Evolutionary conservation across 2,329 filamentous ascomycete species (phyloP).

Genomic region (Colletotrichum brevisporum): DNA sequence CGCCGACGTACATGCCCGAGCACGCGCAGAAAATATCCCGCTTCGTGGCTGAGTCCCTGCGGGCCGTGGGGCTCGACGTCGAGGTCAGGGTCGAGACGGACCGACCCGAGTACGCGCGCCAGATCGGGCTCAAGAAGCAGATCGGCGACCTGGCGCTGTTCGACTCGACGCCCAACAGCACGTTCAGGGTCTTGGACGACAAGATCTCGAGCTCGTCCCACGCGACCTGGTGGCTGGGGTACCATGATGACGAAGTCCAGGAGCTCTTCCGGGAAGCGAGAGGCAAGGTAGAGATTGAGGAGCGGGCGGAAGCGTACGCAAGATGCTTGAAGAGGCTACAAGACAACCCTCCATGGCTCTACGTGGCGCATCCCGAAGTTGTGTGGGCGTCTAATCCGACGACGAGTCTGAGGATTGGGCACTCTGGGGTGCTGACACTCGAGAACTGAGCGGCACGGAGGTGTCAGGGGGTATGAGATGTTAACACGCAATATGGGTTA

Average conservation of each 20-base stretch:
- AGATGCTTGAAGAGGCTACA: constrained; percentile 10
- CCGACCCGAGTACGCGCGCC: constrained; percentile 23
- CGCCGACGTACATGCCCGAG: constrained; percentile 25
- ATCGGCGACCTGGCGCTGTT: constrained; percentile 20
- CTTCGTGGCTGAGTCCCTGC: constrained; percentile 14
- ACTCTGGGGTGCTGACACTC: constrained; percentile 9
- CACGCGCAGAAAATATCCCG: constrained; percentile 24
- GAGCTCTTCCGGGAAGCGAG: constrained; percentile 3
- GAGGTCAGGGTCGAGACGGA: constrained; percentile 20
- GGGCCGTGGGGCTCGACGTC: constrained; percentile 1
- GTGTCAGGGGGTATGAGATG: background rate
- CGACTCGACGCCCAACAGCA: constrained; percentile 25
- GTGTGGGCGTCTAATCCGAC: constrained; percentile 1
- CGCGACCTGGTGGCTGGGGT: constrained; percentile 24
- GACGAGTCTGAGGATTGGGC: constrained; percentile 8
- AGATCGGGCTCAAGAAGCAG: constrained; percentile 24
- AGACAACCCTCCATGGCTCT: constrained; percentile 24
- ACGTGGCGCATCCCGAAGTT: constrained; percentile 22
- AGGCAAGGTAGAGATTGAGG: background rate
- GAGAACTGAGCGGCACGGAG: background rate
- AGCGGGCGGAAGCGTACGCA: constrained; percentile 15
- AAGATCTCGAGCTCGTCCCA: constrained; percentile 22
- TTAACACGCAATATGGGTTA: background rate
- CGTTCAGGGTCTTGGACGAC: constrained; percentile 23
- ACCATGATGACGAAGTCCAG: constrained; percentile 22